Conservation (phyloP, 129 eudicot genomes). For the Kitagawia praeruptora region DNA sequence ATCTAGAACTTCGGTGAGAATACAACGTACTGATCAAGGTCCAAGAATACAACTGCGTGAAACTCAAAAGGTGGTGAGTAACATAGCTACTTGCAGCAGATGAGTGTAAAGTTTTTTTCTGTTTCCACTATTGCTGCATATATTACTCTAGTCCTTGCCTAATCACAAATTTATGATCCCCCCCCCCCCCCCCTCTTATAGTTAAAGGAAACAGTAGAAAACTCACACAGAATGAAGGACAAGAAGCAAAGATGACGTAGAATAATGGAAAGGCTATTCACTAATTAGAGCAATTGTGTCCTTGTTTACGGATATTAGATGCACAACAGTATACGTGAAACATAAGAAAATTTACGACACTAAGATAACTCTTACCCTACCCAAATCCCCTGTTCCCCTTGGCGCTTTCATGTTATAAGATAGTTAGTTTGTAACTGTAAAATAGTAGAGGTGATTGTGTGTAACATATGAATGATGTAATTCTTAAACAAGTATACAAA, state of each 20-base stretch:
- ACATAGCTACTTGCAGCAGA: neutral
- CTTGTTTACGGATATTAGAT: neutral
- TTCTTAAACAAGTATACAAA: neutral
- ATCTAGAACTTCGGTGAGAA: conserved; percentile 31
- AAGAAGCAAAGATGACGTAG: conserved; percentile 10
- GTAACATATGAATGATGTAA: neutral
- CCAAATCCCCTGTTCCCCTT: neutral
- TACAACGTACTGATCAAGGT: conserved; percentile 13
- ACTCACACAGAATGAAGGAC: neutral
- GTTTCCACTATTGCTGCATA: neutral
- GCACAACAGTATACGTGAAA: neutral
- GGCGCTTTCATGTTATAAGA: neutral
- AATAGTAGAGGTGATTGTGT: neutral
- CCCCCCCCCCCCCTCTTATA: neutral
- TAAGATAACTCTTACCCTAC: neutral
- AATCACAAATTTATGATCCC: neutral
- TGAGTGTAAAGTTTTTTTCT: neutral
- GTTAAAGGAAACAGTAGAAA: conserved; percentile 1
- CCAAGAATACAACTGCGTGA: conserved; percentile 23
- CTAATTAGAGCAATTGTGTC: neutral
- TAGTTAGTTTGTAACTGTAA: neutral
- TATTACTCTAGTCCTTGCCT: neutral
- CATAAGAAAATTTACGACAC: neutral
- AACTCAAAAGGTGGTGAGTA: conserved; percentile 38
- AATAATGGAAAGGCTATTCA: neutral